phyloP scores from a whole-genome alignment of 768 basidiomycete species.

The Coprinopsis sp. region DNA sequence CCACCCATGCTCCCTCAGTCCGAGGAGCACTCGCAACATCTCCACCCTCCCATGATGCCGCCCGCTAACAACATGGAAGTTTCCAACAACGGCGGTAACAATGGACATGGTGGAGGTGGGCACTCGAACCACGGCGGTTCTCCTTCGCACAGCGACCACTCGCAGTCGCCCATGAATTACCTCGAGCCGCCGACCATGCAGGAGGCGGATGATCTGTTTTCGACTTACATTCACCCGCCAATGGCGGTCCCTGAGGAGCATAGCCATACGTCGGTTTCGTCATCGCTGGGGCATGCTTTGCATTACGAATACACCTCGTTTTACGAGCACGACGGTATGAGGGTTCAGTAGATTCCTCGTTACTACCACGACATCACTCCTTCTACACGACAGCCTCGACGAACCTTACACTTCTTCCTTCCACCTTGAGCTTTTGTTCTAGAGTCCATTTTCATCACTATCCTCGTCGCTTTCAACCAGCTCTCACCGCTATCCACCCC shows the following conservation, averaged over 20 bases:
- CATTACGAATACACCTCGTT: slow-evolving; percentile 18
- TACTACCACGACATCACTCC: neutral
- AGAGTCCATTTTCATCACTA: too few species aligned
- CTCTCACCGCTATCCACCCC: too few species aligned
- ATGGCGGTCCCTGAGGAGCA: slow-evolving; percentile 41
- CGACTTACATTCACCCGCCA: slow-evolving; percentile 42
- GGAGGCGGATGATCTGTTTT: slow-evolving; percentile 61
- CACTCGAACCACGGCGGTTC: slow-evolving; percentile 32
- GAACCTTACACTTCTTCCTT: neutral
- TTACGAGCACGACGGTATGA: slow-evolving; percentile 20
- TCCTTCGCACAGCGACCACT: too few species aligned
- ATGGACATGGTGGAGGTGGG: slow-evolving; percentile 6
- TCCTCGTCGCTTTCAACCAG: too few species aligned
- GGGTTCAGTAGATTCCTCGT: slow-evolving; percentile 15
- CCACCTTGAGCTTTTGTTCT: neutral
- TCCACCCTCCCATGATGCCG: slow-evolving; percentile 44
- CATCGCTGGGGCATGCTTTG: slow-evolving; percentile 19
- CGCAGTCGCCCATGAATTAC: slow-evolving; percentile 71
- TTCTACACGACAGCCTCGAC: neutral
- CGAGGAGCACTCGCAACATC: slow-evolving; percentile 25
- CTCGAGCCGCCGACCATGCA: slow-evolving; percentile 61
- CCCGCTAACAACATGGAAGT: slow-evolving; percentile 13
- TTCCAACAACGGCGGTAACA: neutral
- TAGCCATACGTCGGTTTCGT: slow-evolving; percentile 14
- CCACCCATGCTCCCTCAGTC: slow-evolving; percentile 63